Base-by-base conservation (phyloP, 768 basidiomycete species). In the Lactarius sanguifluus region DNA sequence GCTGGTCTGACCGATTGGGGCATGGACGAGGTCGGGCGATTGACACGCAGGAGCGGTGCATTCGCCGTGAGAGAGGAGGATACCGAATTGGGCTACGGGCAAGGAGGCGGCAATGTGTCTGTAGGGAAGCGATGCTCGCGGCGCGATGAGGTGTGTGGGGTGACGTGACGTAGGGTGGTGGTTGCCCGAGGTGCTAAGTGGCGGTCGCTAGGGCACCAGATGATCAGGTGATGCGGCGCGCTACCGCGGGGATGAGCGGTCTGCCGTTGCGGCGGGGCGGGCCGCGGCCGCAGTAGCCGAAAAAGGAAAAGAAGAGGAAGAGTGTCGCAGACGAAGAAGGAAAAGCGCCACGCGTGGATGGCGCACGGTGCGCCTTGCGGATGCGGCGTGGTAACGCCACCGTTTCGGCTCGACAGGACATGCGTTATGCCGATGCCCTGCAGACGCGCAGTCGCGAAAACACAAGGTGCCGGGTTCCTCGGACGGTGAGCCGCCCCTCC, bases 291-390 rank as follows among this genome's bases (percentile, higher is more conserved):
- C 57, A 43, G 52, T 66, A 34, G 68, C 61, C 57, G 30, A 67
- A 62, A 59, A 62, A 52, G 57, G 60, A 16, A 66, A 62, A 43
- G 67, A 66, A 66, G 34, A 50, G 34, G 43, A 61, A 38, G 32
- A 34, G 65, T 41, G 66, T 50, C 59, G 61, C 50, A 59, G 56
- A 30, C 57, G 38, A 9, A 61, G 43, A 47, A 65, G 64, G 56
- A 56, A 65, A 57, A 52, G 67, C 64, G 55, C 59, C 65, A 66
- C 61, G 68, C 68, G 61, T 69, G 68, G 68, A 54, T 55, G 61
- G 68, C 68, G 65, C 68, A 54, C 61, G 68, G 61, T 57, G 65
- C 68, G 65, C 65, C 68, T 69, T 59, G 65, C 56, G 68, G 68
- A 61, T 66, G 65, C 66, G 62, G 66, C 66, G 62, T 67, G 66